Evolutionary conservation across 495 filamentous ascomycete genomes (phyloP), one percentile per base, ranked within the genome.

Genomic region (Penicillium turbatum): DNA sequence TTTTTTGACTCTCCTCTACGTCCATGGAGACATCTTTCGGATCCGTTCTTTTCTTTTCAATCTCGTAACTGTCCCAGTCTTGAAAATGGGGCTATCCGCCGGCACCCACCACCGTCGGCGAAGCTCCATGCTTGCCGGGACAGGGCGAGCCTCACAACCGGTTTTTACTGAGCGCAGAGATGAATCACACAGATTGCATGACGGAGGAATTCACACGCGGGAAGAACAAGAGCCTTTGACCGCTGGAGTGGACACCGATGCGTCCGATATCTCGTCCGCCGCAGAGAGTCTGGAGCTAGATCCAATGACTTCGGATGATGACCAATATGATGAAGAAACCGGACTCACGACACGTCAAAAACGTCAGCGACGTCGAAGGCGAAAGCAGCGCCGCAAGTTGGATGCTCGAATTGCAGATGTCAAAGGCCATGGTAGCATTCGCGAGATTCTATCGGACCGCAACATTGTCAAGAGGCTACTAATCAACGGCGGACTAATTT

Each of bases 301-400:
- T 55, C 72, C 75, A 42, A 69, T 85, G 53, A 69, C 72, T 32
- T 81, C 82, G 3, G 85, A 89, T 54, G 87, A 92, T 52, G 86
- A 83, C 40, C 83, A 87, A 51, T 88, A 92, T 69, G 91, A 96
- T 65, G 91, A 95, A 69, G 91, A 95, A 75, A 86, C 88, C 0
- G 91, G 89, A 9, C 75, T 97, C 57, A 95, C 89, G 34, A 78
- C 77, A 53, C 80, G 77, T 52, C 87, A 92, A 58, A 81, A 77
- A 65, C 78, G 80, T 57, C 81, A 84, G 60, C 80, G 88, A 58
- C 80, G 79, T 54, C 74, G 80, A 51, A 81, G 85, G 66, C 78
- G 83, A 65, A 72, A 78, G 66, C 78, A 82, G 55, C 86, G 88
- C 66, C 85, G 82, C 13, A 76, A 79, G 62, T 66, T 92, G 51